phyloP scores from a whole-genome alignment of 2,329 filamentous ascomycete genomes.

The Alternaria alternata region DNA sequence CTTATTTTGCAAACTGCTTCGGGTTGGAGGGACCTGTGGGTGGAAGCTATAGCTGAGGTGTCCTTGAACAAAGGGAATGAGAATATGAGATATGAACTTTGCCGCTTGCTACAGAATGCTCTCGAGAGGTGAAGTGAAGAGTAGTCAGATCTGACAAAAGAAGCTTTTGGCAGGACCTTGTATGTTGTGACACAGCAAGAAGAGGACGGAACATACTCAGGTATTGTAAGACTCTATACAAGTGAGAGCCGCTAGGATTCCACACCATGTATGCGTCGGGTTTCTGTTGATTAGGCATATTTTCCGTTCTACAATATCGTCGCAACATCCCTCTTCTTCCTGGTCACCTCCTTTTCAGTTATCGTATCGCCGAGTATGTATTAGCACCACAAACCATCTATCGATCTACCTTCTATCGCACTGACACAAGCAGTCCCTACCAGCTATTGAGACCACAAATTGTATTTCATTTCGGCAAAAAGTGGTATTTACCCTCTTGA shows the following conservation, averaged over 20 bases:
- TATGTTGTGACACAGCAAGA: neutral
- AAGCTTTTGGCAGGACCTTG: neutral
- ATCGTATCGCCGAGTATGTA: neutral
- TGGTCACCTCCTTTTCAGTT: neutral
- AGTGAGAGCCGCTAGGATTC: neutral
- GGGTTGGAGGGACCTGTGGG: slow-evolving; percentile 40
- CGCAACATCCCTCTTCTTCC: neutral
- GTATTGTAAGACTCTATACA: neutral
- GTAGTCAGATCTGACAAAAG: too few relatives aligned
- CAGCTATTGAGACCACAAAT: neutral
- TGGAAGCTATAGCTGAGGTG: slow-evolving; percentile 16
- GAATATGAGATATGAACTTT: neutral
- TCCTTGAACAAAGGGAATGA: neutral
- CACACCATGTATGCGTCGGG: neutral
- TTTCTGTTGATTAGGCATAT: too few relatives aligned
- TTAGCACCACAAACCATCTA: too few relatives aligned
- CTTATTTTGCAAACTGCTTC: slow-evolving; percentile 75
- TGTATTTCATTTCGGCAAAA: neutral
- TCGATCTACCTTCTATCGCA: neutral
- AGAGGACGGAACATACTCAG: neutral
- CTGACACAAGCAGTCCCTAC: neutral
- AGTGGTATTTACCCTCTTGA: neutral
- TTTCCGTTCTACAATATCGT: too few relatives aligned
- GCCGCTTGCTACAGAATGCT: neutral
- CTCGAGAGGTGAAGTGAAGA: too few relatives aligned